These are phyloP conservation scores for Plasmodium knowlesi DNA, from an alignment of 169 alveolate genomes.

Conservation along the genomic window DNA sequence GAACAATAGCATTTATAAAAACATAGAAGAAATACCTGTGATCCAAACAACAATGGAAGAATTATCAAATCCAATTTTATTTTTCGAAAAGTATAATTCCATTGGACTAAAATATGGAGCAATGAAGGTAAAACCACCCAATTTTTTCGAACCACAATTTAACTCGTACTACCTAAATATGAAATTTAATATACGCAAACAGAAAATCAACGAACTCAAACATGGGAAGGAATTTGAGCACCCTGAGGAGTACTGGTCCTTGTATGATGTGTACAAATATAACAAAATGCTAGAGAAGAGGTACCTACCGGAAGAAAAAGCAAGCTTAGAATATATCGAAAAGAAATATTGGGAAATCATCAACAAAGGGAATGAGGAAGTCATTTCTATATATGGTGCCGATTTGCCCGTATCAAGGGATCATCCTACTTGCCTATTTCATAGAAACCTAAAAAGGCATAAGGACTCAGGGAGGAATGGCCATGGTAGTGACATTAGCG, in stretches of 20 bases:
- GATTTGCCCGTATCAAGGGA: slow-evolving; percentile 79
- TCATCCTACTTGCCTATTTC: slow-evolving; percentile 62
- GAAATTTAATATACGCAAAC: slow-evolving; percentile 87
- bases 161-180: slow-evolving; percentile 77
- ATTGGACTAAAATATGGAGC: slow-evolving; percentile 87
- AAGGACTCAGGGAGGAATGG: neutral
- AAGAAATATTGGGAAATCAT: slow-evolving; percentile 79
- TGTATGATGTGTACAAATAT: slow-evolving; percentile 45
- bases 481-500: neutral
- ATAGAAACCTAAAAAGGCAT: slow-evolving; percentile 1
- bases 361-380: slow-evolving; percentile 72
- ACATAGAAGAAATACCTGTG: slow-evolving; percentile 78
- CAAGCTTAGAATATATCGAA: slow-evolving; percentile 67
- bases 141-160: slow-evolving; percentile 82
- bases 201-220: slow-evolving; percentile 80
- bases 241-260: slow-evolving; percentile 55
- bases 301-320: neutral
- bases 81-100: slow-evolving; percentile 77
- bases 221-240: slow-evolving; percentile 79
- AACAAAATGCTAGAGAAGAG: slow-evolving; percentile 27
- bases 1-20: slow-evolving; percentile 6
- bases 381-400: slow-evolving; percentile 80
- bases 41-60: slow-evolving; percentile 84
- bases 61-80: slow-evolving; percentile 78
- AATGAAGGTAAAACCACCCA: slow-evolving; percentile 86